Conservation (phyloP, 2,329 filamentous ascomycete species). For the Pseudogymnoascus sp. region DNA sequence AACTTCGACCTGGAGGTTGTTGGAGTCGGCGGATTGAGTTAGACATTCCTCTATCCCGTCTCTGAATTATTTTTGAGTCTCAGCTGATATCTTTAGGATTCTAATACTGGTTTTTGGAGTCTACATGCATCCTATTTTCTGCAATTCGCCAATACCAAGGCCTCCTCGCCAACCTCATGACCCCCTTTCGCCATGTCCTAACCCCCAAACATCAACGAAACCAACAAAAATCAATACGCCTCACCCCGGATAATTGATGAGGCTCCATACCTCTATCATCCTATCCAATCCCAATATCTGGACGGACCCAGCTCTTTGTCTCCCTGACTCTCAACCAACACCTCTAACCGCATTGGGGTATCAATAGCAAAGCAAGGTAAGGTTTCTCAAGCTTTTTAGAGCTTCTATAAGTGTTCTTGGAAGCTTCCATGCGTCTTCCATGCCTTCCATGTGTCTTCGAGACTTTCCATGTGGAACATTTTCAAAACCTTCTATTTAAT, state of each 20-base stretch:
- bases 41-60: not conserved
- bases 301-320: not conserved
- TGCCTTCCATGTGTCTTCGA: not conserved
- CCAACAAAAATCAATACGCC: conserved; percentile 1
- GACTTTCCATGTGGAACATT: not conserved
- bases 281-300: not conserved
- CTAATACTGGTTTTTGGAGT: not conserved
- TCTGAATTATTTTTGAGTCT: not conserved
- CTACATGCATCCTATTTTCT: not conserved
- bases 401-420: conserved; percentile 7
- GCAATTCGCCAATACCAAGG: not conserved
- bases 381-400: not conserved
- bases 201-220: not conserved
- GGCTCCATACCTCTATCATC: not conserved
- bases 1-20: not conserved
- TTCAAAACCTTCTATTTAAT: not conserved
- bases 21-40: not conserved
- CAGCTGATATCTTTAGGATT: not conserved
- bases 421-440: not conserved
- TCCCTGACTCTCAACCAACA: not conserved
- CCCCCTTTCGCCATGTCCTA: not conserved
- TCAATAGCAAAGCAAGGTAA: conserved; percentile 7
- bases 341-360: conserved; percentile 5
- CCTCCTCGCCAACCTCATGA: not conserved
- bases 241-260: not conserved